Evolutionary conservation across 257 asterid genomes (phyloP).

Genomic region (Striga asiatica): DNA sequence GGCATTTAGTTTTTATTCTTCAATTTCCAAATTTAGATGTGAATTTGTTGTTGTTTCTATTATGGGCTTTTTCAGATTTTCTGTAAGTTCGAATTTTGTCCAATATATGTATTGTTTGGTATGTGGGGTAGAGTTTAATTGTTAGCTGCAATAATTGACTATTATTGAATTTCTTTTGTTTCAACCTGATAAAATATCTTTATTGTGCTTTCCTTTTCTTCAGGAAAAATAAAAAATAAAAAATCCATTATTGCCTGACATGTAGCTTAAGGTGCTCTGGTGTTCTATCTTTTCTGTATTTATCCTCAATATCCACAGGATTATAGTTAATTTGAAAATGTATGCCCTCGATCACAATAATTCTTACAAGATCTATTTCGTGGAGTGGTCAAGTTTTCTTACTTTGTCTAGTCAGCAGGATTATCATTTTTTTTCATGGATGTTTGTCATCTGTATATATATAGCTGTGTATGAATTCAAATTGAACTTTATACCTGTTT

Average conservation of each 20-base stretch:
- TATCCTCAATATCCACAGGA: neutral
- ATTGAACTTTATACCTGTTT: neutral
- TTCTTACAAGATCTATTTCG: neutral
- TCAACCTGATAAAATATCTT: constrained; percentile 14
- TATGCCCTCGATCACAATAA: neutral
- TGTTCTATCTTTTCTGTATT: neutral
- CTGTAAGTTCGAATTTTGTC: neutral
- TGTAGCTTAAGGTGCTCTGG: constrained; percentile 4
- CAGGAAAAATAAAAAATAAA: neutral
- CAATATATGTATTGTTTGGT: neutral
- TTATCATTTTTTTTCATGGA: neutral
- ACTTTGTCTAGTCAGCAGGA: too few species aligned
- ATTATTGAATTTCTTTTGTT: constrained; percentile 18
- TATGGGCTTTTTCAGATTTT: neutral
- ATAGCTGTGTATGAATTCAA: neutral
- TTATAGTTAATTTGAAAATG: neutral
- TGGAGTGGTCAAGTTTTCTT: neutral
- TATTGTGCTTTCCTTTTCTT: constrained; percentile 19
- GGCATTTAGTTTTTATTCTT: too few species aligned
- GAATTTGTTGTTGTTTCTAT: neutral
- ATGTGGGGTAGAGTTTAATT: constrained; percentile 5
- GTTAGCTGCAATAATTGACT: constrained; percentile 20
- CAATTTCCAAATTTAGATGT: too few species aligned
- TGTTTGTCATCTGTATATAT: too few species aligned
- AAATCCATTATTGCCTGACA: constrained; percentile 1